Conservation (phyloP, 176 grass and related monocot genomes). For the Zoysia pacifica region DNA sequence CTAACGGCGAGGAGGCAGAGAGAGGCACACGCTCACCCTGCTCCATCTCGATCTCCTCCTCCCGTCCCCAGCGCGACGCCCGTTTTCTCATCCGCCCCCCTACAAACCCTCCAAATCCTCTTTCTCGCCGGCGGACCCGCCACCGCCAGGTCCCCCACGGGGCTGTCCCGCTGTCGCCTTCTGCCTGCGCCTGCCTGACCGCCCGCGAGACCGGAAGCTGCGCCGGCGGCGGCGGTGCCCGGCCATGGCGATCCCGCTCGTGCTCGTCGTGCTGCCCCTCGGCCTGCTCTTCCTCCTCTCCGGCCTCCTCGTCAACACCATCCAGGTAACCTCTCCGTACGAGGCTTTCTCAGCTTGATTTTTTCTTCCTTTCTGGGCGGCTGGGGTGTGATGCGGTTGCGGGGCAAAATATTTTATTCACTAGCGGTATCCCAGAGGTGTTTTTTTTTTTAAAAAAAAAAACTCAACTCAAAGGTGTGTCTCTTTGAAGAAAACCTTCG, state of each 20-base stretch:
- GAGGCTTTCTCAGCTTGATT: constrained; percentile 1
- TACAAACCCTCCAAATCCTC: constrained; percentile 31
- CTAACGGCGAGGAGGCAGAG: too few species aligned
- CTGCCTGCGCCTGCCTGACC: too few species aligned
- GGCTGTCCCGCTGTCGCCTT: background rate
- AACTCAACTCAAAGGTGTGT: background rate
- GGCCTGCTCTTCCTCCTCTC: constrained; percentile 83
- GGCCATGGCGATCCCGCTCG: constrained; percentile 50
- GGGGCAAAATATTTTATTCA: background rate
- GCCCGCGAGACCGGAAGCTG: constrained; percentile 15
- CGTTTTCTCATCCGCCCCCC: background rate
- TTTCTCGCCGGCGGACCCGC: constrained; percentile 27
- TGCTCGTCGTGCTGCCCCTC: constrained; percentile 61
- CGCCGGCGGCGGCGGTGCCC: background rate
- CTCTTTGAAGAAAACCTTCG: background rate
- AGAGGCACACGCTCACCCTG: background rate
- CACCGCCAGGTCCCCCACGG: background rate
- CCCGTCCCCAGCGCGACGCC: background rate
- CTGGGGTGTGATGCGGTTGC: constrained; percentile 1
- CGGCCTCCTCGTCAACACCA: constrained; percentile 56
- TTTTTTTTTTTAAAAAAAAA: background rate
- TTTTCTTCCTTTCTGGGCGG: background rate
- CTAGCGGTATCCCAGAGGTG: too few species aligned
- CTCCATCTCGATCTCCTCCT: background rate
- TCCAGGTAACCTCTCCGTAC: constrained; percentile 41